Conservation (phyloP, 192 early-diverging fungal species). For the Radiomyces spectabilis region DNA sequence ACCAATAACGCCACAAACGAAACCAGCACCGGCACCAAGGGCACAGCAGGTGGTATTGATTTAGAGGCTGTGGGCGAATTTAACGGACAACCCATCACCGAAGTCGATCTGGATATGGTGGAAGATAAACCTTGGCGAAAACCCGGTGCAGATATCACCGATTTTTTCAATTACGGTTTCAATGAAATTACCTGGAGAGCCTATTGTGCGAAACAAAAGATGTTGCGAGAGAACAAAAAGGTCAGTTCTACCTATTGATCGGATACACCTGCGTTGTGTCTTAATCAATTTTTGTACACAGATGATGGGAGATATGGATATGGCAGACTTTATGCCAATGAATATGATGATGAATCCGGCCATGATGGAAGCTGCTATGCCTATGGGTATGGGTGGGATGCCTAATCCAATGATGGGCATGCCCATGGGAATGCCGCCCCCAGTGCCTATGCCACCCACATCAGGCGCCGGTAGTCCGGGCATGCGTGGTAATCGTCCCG, state of each 20-base stretch:
- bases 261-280: background rate
- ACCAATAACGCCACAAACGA: constrained; percentile 30
- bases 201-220: constrained; percentile 91
- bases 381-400: constrained; percentile 26
- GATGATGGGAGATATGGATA: constrained; percentile 37
- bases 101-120: constrained; percentile 83
- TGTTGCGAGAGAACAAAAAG: constrained; percentile 63
- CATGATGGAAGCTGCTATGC: constrained; percentile 32
- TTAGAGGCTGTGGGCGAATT: constrained; percentile 67
- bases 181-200: constrained; percentile 92
- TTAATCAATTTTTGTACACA: background rate
- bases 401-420: constrained; percentile 28
- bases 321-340: constrained; percentile 37
- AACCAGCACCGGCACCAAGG: constrained; percentile 5
- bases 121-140: constrained; percentile 98
- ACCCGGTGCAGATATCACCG: constrained; percentile 90
- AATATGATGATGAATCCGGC: constrained; percentile 33
- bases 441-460: too few species aligned
- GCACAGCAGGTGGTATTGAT: constrained; percentile 35
- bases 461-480: too few species aligned
- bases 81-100: constrained; percentile 78
- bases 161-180: constrained; percentile 99
- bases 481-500: too few species aligned
- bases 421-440: too few species aligned
- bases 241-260: background rate